Evolutionary conservation across 2,329 filamentous ascomycete genomes (phyloP).

Genomic region (Ceratocystis eucalypticola): DNA sequence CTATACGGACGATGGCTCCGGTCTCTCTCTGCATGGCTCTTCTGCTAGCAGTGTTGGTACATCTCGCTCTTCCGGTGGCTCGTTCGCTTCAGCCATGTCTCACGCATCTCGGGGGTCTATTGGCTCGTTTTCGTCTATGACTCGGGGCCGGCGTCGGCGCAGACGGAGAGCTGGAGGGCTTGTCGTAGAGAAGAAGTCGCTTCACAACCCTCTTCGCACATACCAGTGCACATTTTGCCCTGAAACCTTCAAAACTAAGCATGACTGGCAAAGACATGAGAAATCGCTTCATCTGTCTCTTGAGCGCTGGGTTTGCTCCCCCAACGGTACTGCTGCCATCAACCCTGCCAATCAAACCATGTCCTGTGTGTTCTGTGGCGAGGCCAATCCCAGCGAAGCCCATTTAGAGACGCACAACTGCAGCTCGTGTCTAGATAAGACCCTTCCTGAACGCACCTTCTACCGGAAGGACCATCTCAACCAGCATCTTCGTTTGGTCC

Average conservation of each 20-base stretch:
- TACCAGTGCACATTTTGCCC: constrained; percentile 58
- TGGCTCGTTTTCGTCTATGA: constrained; percentile 36
- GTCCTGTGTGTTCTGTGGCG: constrained; percentile 47
- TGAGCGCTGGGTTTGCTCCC: constrained; percentile 51
- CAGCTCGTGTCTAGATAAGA: constrained; percentile 52
- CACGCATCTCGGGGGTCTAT: constrained; percentile 45
- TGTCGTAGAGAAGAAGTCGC: constrained; percentile 28
- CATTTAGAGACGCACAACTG: constrained; percentile 48
- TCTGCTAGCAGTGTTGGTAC: constrained; percentile 48
- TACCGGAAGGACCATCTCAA: constrained; percentile 55
- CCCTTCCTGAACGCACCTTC: constrained; percentile 47
- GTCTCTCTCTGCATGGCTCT: constrained; percentile 41
- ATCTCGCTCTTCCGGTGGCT: constrained; percentile 45
- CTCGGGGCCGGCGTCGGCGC: constrained; percentile 36
- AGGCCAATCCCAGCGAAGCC: constrained; percentile 39
- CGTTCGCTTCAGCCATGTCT: constrained; percentile 46
- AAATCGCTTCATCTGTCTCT: constrained; percentile 52
- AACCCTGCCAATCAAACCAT: constrained; percentile 45
- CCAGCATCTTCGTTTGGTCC: constrained; percentile 50
- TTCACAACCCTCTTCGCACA: constrained; percentile 37
- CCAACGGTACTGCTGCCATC: constrained; percentile 41
- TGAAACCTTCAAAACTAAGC: constrained; percentile 53
- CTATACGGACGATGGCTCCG: constrained; percentile 48
- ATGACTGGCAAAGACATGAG: constrained; percentile 59
- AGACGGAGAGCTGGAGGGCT: constrained; percentile 29